Evolutionary conservation across 768 basidiomycete genomes (phyloP).

Genomic region (Panaeolus cyanescens): DNA sequence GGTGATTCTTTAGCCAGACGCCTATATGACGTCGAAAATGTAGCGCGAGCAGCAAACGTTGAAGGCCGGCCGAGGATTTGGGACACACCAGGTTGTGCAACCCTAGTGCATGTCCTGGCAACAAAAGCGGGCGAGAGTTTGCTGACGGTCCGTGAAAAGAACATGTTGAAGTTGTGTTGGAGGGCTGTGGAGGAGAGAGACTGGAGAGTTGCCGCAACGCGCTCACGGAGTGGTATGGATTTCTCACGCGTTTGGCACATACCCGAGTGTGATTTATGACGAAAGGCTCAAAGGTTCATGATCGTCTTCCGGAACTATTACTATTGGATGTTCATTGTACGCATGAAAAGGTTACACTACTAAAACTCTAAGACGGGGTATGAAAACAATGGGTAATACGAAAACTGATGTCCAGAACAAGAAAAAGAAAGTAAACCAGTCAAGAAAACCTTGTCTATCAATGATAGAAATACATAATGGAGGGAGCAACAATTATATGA

Average conservation of each 20-base stretch:
- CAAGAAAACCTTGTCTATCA: conserved; percentile 3
- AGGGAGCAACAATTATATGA: neutral
- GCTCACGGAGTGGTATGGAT: too few relatives aligned
- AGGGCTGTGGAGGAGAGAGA: neutral
- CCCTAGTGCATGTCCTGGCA: neutral
- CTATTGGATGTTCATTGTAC: too few relatives aligned
- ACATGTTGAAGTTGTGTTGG: neutral
- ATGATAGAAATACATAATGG: conserved; percentile 11
- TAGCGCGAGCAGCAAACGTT: neutral
- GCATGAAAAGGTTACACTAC: neutral
- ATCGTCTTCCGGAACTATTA: too few relatives aligned
- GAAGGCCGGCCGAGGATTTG: neutral
- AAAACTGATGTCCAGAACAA: neutral
- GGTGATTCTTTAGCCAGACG: conserved; percentile 4
- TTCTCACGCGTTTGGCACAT: too few relatives aligned
- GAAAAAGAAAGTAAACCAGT: conserved; percentile 8
- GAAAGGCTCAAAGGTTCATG: too few relatives aligned
- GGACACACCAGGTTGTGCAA: neutral
- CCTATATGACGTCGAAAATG: conserved; percentile 1
- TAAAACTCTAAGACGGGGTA: neutral
- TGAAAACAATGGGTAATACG: neutral
- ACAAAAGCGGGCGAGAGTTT: neutral
- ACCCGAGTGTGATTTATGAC: too few relatives aligned
- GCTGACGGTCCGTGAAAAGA: neutral
- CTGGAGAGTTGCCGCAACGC: too few relatives aligned